A percentile compares a stretch with the other conserved stretches of the same genome.
phyloP scores from a whole-genome alignment of 2,329 filamentous ascomycete species.

The Hypoxylon sp. region DNA sequence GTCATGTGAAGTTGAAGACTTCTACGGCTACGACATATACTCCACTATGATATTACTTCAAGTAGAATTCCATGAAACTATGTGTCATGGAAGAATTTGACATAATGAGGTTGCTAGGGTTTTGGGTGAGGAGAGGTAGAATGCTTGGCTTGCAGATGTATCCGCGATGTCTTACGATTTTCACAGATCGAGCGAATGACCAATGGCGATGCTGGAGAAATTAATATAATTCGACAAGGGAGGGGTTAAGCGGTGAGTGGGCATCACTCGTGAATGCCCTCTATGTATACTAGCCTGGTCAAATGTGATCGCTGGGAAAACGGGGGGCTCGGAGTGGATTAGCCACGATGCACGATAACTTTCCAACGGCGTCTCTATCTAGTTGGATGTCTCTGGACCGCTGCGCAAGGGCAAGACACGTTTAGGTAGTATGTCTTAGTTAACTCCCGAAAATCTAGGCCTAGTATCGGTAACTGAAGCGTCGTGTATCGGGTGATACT shows the following conservation, averaged over 20 bases:
- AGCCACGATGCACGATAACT: constrained; percentile 23
- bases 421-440: constrained; percentile 29
- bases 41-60: constrained; percentile 1
- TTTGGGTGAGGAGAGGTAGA: constrained; percentile 15
- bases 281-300: background rate
- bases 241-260: constrained; percentile 34
- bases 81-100: constrained; percentile 26
- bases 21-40: background rate
- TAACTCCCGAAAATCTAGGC: constrained; percentile 17
- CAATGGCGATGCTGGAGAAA: background rate
- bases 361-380: constrained; percentile 16
- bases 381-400: constrained; percentile 15
- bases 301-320: constrained; percentile 35
- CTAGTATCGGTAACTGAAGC: constrained; percentile 20
- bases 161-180: constrained; percentile 27
- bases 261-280: background rate
- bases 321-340: constrained; percentile 16
- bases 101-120: constrained; percentile 10
- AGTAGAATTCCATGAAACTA: constrained; percentile 7
- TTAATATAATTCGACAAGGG: constrained; percentile 26
- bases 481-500: constrained; percentile 11
- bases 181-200: constrained; percentile 6
- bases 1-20: constrained; percentile 17
- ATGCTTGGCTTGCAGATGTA: constrained; percentile 27
- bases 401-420: constrained; percentile 13